Evolutionary conservation across 257 asterid genomes (phyloP).

Genomic region (Echium plantagineum): DNA sequence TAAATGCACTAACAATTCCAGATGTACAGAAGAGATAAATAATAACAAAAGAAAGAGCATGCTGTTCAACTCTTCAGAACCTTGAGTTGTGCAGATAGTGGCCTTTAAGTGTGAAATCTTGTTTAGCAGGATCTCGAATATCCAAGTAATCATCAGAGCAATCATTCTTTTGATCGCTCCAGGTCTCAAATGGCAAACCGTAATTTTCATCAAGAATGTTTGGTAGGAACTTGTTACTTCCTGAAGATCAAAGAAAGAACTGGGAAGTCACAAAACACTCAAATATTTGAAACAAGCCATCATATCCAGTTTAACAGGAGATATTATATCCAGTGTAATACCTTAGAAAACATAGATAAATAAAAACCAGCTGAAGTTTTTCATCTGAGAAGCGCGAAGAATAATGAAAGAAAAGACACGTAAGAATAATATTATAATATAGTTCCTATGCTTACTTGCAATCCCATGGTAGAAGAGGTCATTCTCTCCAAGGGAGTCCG

Average conservation of each 20-base stretch:
- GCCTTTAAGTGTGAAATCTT: constrained; percentile 25
- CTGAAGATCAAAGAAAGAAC: constrained; percentile 11
- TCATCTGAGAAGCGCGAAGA: constrained; percentile 6
- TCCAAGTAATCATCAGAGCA: constrained; percentile 27
- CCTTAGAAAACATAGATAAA: not conserved
- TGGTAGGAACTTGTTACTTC: constrained; percentile 29
- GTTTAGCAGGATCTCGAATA: constrained; percentile 23
- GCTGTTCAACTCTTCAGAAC: constrained; percentile 18
- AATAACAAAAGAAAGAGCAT: constrained; percentile 3
- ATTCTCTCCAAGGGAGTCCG: constrained; percentile 26
- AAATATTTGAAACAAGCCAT: not conserved
- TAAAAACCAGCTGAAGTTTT: not conserved
- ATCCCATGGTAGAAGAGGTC: constrained; percentile 20
- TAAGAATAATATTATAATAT: constrained; percentile 53
- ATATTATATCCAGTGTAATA: not conserved
- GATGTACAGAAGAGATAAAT: not conserved
- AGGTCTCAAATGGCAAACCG: constrained; percentile 20
- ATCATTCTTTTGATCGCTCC: constrained; percentile 25
- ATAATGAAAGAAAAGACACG: constrained; percentile 9
- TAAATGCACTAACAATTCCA: constrained; percentile 6
- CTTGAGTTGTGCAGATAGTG: constrained; percentile 32
- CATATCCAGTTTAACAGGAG: not conserved
- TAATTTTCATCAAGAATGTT: constrained; percentile 24
- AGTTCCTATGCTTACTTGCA: constrained; percentile 18
- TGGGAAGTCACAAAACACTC: constrained; percentile 1